Evolutionary conservation across 495 filamentous ascomycete species (phyloP).

Genomic region (Podospora australis): DNA sequence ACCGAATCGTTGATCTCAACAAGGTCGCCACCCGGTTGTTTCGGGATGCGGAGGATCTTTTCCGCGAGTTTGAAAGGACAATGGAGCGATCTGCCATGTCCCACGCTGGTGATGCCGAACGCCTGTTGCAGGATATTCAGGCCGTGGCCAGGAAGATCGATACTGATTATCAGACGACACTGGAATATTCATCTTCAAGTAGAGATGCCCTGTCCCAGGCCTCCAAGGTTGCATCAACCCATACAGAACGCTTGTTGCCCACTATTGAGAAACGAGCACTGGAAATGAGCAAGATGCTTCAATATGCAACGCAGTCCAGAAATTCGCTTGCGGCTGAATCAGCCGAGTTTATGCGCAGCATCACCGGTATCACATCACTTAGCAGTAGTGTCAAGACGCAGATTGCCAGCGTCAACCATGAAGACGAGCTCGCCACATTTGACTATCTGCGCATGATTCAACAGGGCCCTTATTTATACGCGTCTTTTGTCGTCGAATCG

Average conservation of each 20-base stretch:
- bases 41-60: slow-evolving; percentile 38
- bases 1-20: slow-evolving; percentile 41
- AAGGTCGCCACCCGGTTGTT: slow-evolving; percentile 40
- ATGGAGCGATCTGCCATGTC: slow-evolving; percentile 37
- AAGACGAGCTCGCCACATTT: slow-evolving; percentile 64
- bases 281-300: slow-evolving; percentile 71
- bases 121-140: slow-evolving; percentile 77
- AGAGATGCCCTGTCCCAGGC: slow-evolving; percentile 72
- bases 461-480: slow-evolving; percentile 80
- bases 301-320: slow-evolving; percentile 56
- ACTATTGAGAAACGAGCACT: slow-evolving; percentile 60
- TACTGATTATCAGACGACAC: slow-evolving; percentile 76
- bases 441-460: slow-evolving; percentile 68
- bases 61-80: slow-evolving; percentile 42
- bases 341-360: slow-evolving; percentile 66
- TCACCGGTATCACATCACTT: slow-evolving; percentile 68
- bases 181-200: slow-evolving; percentile 57
- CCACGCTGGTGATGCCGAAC: slow-evolving; percentile 35
- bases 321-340: slow-evolving; percentile 52
- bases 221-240: slow-evolving; percentile 77
- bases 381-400: slow-evolving; percentile 63
- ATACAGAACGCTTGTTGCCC: slow-evolving; percentile 84
- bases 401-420: slow-evolving; percentile 63
- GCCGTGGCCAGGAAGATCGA: slow-evolving; percentile 77
- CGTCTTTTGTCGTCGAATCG: slow-evolving; percentile 78